phyloP scores from a whole-genome alignment of 495 filamentous ascomycete genomes.

The Aspergillus affinis region DNA sequence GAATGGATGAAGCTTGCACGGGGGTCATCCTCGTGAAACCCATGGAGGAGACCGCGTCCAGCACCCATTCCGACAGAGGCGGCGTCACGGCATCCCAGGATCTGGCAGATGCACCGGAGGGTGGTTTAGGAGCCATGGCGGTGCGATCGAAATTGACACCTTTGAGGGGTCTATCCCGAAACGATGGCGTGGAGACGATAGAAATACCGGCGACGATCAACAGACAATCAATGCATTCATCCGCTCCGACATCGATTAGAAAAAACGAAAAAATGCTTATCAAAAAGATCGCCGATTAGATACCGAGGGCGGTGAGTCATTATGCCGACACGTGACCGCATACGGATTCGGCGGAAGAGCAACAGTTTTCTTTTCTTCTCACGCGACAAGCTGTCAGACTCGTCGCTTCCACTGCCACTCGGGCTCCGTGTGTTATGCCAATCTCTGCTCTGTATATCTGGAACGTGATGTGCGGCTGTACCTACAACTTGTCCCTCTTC shows the following conservation, averaged over 20 bases:
- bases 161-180: background rate
- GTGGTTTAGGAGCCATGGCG: constrained; percentile 41
- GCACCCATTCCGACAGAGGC: constrained; percentile 82
- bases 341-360: constrained; percentile 16
- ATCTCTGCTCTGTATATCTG: background rate
- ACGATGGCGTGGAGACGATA: background rate
- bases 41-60: constrained; percentile 80
- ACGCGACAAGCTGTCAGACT: constrained; percentile 4
- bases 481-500: background rate
- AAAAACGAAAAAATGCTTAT: constrained; percentile 12
- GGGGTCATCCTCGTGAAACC: constrained; percentile 88
- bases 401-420: too few relatives aligned
- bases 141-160: constrained; percentile 3
- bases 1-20: constrained; percentile 91
- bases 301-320: constrained; percentile 23
- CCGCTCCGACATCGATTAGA: background rate
- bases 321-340: constrained; percentile 19
- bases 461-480: background rate
- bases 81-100: constrained; percentile 81
- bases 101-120: constrained; percentile 44
- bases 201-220: background rate
- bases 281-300: constrained; percentile 23
- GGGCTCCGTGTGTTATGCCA: background rate
- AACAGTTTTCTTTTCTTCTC: constrained; percentile 5
- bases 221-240: background rate